Evolutionary conservation across 1,284 basidiomycete species (phyloP).

Genomic region (Boletellus dicymbophilus): DNA sequence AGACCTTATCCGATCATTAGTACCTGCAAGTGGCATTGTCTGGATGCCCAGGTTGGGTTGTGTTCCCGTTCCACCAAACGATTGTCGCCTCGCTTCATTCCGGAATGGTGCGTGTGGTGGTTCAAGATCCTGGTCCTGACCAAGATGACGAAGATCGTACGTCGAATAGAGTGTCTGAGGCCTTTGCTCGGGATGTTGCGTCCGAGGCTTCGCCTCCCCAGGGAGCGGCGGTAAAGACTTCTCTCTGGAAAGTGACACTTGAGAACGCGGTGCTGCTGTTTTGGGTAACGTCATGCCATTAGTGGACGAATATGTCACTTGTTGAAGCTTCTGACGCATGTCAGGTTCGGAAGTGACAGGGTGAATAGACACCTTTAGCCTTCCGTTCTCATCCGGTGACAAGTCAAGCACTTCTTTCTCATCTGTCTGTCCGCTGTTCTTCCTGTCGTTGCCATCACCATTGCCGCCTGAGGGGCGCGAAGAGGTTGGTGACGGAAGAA

Average conservation of each 20-base stretch:
- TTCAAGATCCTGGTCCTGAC: conserved; percentile 48
- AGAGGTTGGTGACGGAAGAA: conserved; percentile 71
- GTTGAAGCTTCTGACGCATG: conserved; percentile 48
- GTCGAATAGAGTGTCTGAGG: conserved; percentile 69
- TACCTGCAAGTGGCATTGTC: conserved; percentile 42
- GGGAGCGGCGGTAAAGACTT: conserved; percentile 79
- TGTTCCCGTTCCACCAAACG: conserved; percentile 66
- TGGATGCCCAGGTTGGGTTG: conserved; percentile 52
- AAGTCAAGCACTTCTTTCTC: conserved; percentile 36
- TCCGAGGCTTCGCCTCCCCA: conserved; percentile 47
- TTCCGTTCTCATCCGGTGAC: conserved; percentile 35
- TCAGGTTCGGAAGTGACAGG: conserved; percentile 60
- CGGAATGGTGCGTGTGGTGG: conserved; percentile 69
- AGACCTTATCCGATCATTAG: conserved; percentile 28
- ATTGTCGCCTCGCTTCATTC: conserved; percentile 65
- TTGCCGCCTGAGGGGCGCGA: conserved; percentile 61
- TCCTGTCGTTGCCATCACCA: conserved; percentile 50
- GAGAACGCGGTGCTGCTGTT: conserved; percentile 34
- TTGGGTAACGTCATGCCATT: conserved; percentile 31
- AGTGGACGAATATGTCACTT: conserved; percentile 34
- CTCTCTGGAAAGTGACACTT: conserved; percentile 51
- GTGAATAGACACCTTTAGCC: conserved; percentile 43
- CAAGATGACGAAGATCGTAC: conserved; percentile 52
- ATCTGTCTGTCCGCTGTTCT: conserved; percentile 38
- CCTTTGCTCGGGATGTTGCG: conserved; percentile 47